These are phyloP conservation scores for Intubia oerlemansii DNA, from an alignment of 2,329 filamentous ascomycete species.

Conservation along the genomic window DNA sequence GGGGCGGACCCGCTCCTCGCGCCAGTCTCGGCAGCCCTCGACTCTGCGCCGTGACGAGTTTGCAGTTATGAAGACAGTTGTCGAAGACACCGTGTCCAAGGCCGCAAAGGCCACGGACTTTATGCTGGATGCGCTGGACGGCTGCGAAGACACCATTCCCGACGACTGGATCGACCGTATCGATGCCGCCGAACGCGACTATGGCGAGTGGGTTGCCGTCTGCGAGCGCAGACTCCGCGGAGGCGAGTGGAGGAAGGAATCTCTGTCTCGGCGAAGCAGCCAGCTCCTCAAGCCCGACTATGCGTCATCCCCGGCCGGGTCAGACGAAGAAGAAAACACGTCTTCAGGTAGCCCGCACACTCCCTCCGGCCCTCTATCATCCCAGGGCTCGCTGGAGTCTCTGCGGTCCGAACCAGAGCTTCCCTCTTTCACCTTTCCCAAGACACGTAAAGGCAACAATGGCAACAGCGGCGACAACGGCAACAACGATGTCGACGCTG, in stretches of 20 bases:
- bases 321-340: no score
- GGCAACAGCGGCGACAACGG: no score
- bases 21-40: no score
- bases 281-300: no score
- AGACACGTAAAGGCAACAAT: constrained; percentile 13
- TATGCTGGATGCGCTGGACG: constrained; percentile 76
- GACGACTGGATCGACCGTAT: constrained; percentile 75
- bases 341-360: no score
- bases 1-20: no score
- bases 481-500: constrained; percentile 6
- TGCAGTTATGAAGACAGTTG: constrained; percentile 34
- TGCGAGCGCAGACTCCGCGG: constrained; percentile 57
- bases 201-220: constrained; percentile 59
- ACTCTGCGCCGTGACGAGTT: constrained; percentile 23
- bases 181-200: constrained; percentile 57
- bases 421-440: constrained; percentile 18
- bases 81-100: constrained; percentile 46
- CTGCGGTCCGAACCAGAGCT: constrained; percentile 10
- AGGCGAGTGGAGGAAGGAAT: constrained; percentile 31
- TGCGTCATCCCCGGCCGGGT: no score
- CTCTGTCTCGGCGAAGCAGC: no score
- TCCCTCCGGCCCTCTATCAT: no score
- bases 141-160: constrained; percentile 62
- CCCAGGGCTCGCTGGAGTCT: constrained; percentile 5
- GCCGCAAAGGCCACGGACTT: constrained; percentile 58